Evolutionary conservation across 176 grass and related monocot genomes (phyloP).

Genomic region (Elaeis guineensis): DNA sequence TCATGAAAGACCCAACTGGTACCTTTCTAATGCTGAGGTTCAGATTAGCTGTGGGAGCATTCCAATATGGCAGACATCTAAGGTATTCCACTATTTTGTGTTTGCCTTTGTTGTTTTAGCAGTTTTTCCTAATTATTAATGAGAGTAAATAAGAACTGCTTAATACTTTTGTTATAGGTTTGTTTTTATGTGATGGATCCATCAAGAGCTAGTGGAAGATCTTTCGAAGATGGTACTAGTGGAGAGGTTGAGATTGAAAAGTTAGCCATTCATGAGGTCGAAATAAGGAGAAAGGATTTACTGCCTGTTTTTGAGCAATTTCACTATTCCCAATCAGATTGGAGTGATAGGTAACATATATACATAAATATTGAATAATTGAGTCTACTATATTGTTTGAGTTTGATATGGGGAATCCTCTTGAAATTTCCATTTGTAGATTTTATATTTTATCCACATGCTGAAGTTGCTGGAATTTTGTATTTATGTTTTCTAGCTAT

Average conservation of each 20-base stretch:
- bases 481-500: no score
- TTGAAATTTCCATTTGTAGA: no score
- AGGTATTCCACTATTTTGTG: conserved; percentile 37
- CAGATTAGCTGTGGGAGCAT: conserved; percentile 71
- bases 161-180: conserved; percentile 51
- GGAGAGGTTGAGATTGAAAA: conserved; percentile 96
- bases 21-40: conserved; percentile 94
- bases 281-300: conserved; percentile 75
- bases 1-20: conserved; percentile 74
- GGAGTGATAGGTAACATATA: conserved; percentile 50
- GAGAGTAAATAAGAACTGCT: no score
- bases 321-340: conserved; percentile 47
- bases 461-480: no score
- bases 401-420: no score
- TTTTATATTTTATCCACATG: no score
- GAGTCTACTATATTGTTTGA: no score
- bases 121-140: no score
- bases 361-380: no score
- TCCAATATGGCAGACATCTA: conserved; percentile 99
- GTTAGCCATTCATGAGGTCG: conserved; percentile 61
- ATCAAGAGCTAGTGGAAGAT: conserved; percentile 24
- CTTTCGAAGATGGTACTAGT: conserved; percentile 18
- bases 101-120: background rate
- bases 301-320: conserved; percentile 97
- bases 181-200: conserved; percentile 81